Base-by-base conservation (phyloP, 192 early-diverging fungal genomes). In the Coemansia sp. region DNA sequence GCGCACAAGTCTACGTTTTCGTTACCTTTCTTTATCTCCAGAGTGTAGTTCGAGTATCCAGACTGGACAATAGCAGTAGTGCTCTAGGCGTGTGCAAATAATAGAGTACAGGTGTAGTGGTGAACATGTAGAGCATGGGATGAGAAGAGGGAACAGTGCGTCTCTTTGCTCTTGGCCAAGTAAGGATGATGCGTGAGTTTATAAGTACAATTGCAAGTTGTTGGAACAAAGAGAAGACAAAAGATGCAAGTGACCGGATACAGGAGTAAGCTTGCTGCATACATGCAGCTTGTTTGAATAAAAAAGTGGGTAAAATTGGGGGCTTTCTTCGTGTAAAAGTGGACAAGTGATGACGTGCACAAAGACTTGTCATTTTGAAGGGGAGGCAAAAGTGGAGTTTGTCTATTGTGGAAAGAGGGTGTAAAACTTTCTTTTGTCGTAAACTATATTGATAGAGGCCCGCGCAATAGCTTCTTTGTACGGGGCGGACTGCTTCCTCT, bases 141-240 rank as follows among this genome's bases (percentile, higher is more conserved):
- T 15, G 29, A 9, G 36, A 17, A 23, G 36, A 34, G 14, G 36
- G 31, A 34, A 2, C 22, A 22, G 22, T 55, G 38, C 38, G 1
- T 34, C 5, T 34, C 4, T 34, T 34, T 17, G 38, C 38, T 6
- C 15, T 41, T 11, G 14, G 38, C 38, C 38, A 41, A 41, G 14
- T 10, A 25, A 37, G 17, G 15, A 41, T 5, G 38, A 41, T 41
- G 38, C n/a, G 31, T 55, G 29, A 37, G 19, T 29, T 8, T 10
- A 31, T 34, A n/a, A 34, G 54, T 36, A 23, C 19, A 55, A 36
- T n/a, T 41, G 38, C 38, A 55, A 55, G n/a, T n/a, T n/a, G n/a
- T n/a, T 23, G 17, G 31, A 37, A 29, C 54, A 14, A 22, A 31
- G 31, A 25, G 14, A 36, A 36, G 54, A 8, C 22, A 3, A 54